phyloP scores from a whole-genome alignment of 805 yeast genomes.

The Hanseniaspora taiwanica region DNA sequence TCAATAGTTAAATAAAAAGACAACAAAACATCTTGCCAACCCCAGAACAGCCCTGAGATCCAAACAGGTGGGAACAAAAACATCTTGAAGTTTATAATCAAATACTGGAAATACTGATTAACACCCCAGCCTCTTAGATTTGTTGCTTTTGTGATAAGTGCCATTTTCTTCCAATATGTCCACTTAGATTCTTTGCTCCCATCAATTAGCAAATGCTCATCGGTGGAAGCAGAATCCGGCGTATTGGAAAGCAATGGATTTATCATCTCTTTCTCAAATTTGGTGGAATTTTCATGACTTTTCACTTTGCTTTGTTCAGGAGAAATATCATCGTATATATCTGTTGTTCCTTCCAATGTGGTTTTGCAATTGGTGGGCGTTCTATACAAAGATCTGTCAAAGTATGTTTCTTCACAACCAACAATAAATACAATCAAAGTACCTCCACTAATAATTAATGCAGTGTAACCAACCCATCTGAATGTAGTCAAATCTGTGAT shows the following conservation, averaged over 20 bases:
- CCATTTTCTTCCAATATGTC: slow-evolving; percentile 33
- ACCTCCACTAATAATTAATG: slow-evolving; percentile 50
- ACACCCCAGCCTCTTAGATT: slow-evolving; percentile 52
- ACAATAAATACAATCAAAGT: slow-evolving; percentile 40
- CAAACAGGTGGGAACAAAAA: slow-evolving; percentile 53
- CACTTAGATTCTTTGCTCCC: slow-evolving; percentile 30
- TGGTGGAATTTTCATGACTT: no score
- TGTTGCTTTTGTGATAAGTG: slow-evolving; percentile 41
- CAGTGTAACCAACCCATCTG: slow-evolving; percentile 67
- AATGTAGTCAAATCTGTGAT: slow-evolving; percentile 48
- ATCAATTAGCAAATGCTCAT: no score
- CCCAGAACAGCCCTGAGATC: slow-evolving; percentile 65
- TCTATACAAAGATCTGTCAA: slow-evolving; percentile 38
- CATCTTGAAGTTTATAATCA: slow-evolving; percentile 38
- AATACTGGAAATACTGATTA: slow-evolving; percentile 46
- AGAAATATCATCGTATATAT: neutral
- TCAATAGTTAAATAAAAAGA: slow-evolving; percentile 65
- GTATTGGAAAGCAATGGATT: no score
- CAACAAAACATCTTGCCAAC: slow-evolving; percentile 63
- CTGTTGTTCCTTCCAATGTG: slow-evolving; percentile 6
- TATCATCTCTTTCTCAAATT: no score
- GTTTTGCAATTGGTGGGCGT: slow-evolving; percentile 21
- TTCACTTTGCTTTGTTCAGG: no score
- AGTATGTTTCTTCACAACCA: slow-evolving; percentile 58
- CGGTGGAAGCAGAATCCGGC: no score